These are phyloP conservation scores for Marvania coccoides DNA, from an alignment of 139 green algal genomes.

Conservation along the genomic window DNA sequence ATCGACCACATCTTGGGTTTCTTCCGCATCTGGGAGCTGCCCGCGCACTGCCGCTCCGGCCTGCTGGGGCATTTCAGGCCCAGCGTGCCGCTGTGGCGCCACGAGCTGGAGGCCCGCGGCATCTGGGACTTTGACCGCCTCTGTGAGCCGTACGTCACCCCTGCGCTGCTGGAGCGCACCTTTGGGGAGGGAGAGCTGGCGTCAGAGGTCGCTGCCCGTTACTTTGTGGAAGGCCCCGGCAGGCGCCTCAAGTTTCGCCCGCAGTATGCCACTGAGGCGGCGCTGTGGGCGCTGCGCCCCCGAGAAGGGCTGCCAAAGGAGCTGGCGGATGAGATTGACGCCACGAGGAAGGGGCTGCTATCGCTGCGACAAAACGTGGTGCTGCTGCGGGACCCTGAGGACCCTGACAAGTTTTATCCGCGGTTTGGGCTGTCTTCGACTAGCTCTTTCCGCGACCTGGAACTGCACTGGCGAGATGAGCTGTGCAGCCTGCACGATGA, in stretches of 20 bases:
- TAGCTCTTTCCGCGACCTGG: slow-evolving; percentile 63
- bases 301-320: slow-evolving; percentile 50
- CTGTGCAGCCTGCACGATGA: slow-evolving; percentile 76
- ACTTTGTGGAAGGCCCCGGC: slow-evolving; percentile 38
- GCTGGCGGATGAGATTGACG: slow-evolving; percentile 40
- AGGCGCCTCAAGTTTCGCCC: slow-evolving; percentile 36
- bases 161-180: slow-evolving; percentile 26
- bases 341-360: slow-evolving; percentile 60
- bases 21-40: slow-evolving; percentile 98
- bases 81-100: slow-evolving; percentile 49
- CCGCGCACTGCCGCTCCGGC: slow-evolving; percentile 52
- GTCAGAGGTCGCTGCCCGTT: slow-evolving; percentile 39
- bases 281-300: slow-evolving; percentile 32
- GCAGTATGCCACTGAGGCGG: slow-evolving; percentile 36
- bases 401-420: slow-evolving; percentile 60
- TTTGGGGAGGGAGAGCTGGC: slow-evolving; percentile 48
- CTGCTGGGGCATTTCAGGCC: slow-evolving; percentile 83
- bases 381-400: slow-evolving; percentile 66
- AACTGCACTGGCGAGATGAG: slow-evolving; percentile 42
- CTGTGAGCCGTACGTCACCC: slow-evolving; percentile 43
- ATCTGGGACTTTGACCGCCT: slow-evolving; percentile 82
- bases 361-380: slow-evolving; percentile 76
- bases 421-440: slow-evolving; percentile 69
- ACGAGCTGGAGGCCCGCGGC: slow-evolving; percentile 79
- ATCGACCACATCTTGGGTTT: slow-evolving; percentile 99